These are phyloP conservation scores for Rhizopogon roseolus DNA, from an alignment of 768 basidiomycete genomes.

Conservation along the genomic window DNA sequence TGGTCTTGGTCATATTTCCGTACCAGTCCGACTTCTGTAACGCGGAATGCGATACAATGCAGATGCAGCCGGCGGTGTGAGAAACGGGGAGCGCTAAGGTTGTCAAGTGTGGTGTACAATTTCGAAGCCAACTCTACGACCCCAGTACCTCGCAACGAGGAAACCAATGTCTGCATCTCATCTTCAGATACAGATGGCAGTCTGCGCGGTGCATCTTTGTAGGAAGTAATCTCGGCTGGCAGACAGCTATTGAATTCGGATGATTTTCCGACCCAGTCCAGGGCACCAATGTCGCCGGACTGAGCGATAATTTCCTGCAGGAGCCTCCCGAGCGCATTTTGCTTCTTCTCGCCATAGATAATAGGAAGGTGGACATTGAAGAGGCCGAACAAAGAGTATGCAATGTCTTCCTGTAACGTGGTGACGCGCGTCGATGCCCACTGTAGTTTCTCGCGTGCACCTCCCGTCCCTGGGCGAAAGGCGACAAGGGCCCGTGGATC, in stretches of 20 bases:
- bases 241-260: not conserved
- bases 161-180: not conserved
- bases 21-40: too few species aligned
- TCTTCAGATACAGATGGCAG: not conserved
- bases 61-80: not conserved
- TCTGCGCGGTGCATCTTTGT: too few species aligned
- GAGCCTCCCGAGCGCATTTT: not conserved
- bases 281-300: not conserved
- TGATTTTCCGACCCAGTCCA: not conserved
- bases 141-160: not conserved
- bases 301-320: not conserved
- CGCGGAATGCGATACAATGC: not conserved
- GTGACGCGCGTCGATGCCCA: slow-evolving; percentile 11
- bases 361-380: slow-evolving; percentile 6
- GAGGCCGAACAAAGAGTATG: slow-evolving; percentile 9
- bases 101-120: too few species aligned
- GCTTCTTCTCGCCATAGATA: slow-evolving; percentile 6
- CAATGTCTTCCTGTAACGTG: slow-evolving; percentile 8
- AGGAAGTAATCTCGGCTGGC: not conserved
- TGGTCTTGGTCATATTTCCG: not conserved
- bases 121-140: too few species aligned
- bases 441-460: not conserved
- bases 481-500: not conserved
- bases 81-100: too few species aligned
- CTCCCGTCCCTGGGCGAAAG: not conserved